A percentile compares a stretch with the other conserved stretches of the same genome.
These are phyloP conservation scores for Coriolopsis trogii DNA, from an alignment of 1,284 basidiomycete species.

Conservation along the genomic window DNA sequence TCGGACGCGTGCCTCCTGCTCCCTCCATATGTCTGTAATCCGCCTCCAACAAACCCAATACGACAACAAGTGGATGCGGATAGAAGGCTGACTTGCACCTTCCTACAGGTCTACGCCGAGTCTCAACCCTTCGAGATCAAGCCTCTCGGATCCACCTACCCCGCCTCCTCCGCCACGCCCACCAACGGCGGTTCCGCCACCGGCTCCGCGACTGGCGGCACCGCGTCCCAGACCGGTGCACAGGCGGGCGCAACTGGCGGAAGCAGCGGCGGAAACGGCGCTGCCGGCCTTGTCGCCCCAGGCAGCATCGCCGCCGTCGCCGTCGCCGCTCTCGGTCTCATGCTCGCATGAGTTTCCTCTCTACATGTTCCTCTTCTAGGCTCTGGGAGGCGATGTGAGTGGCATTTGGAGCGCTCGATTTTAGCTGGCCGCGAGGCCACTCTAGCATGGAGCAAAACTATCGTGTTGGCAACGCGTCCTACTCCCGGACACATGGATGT, in stretches of 20 bases:
- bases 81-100: conserved; percentile 9
- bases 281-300: conserved; percentile 25
- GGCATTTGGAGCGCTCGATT: neutral
- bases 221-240: conserved; percentile 27
- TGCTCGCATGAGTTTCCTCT: conserved; percentile 23
- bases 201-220: conserved; percentile 22
- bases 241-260: conserved; percentile 2
- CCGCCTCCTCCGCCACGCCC: conserved; percentile 45
- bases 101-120: conserved; percentile 59
- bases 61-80: neutral
- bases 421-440: neutral
- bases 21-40: too few species aligned
- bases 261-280: conserved; percentile 19
- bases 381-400: neutral
- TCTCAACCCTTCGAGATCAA: conserved; percentile 73
- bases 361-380: neutral
- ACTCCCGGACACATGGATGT: neutral
- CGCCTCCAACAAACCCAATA: neutral
- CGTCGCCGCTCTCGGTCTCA: conserved; percentile 31
- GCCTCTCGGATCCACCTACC: conserved; percentile 61
- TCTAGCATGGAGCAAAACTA: neutral
- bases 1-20: neutral
- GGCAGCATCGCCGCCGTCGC: conserved; percentile 30
- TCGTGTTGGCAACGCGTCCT: conserved; percentile 1
- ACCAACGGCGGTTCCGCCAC: conserved; percentile 30